Evolutionary conservation across 108 stramenopile genomes (phyloP).

Genomic region (Mayamaea pseudoterrestris): DNA sequence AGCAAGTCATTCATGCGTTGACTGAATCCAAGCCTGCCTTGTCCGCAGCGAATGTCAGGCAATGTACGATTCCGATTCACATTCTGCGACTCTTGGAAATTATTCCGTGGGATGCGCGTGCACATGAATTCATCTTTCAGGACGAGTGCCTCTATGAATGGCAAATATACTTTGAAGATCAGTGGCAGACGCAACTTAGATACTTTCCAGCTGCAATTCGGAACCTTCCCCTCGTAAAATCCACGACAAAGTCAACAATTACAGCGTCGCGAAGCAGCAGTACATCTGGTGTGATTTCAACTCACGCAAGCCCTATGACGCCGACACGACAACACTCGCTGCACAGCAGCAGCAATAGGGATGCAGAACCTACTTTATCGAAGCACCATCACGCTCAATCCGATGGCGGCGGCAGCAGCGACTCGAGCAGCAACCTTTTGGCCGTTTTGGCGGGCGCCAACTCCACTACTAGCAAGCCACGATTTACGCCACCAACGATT

Average conservation of each 20-base stretch:
- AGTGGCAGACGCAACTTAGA: constrained; percentile 21
- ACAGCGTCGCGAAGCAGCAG: no score
- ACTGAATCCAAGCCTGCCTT: constrained; percentile 32
- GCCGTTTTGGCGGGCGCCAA: no score
- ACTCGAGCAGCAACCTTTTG: no score
- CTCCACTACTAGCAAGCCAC: no score
- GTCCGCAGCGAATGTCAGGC: not conserved
- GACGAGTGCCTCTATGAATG: constrained; percentile 45
- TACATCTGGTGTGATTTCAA: no score
- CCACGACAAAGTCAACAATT: constrained; percentile 10
- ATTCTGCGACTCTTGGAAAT: constrained; percentile 41
- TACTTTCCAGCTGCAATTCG: constrained; percentile 28
- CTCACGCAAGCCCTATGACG: no score
- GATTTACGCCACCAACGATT: no score
- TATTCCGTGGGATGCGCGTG: constrained; percentile 45
- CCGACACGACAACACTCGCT: no score
- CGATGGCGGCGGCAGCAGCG: no score
- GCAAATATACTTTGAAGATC: constrained; percentile 34
- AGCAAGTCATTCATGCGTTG: constrained; percentile 33
- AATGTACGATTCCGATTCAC: constrained; percentile 32
- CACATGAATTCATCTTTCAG: constrained; percentile 20
- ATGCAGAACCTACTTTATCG: no score
- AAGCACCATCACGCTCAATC: no score
- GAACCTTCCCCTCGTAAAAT: constrained; percentile 26
- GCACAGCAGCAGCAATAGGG: no score